phyloP scores from a whole-genome alignment of 768 basidiomycete species.

The Mycena indigotica region DNA sequence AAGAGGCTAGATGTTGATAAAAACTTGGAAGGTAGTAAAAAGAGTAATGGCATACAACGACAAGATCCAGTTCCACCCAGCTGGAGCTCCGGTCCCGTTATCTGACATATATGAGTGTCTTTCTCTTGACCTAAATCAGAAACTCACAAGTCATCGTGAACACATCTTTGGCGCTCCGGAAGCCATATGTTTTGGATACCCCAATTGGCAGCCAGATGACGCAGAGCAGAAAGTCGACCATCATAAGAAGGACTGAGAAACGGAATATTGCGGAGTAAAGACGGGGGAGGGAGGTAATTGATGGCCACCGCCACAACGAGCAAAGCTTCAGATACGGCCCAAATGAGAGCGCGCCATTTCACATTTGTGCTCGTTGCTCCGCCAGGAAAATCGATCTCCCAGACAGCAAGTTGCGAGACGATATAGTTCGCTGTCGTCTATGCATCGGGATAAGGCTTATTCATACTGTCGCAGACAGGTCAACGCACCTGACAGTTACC shows the following conservation, averaged over 20 bases:
- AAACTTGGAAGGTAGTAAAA: conserved; percentile 1
- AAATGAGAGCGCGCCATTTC: conserved; percentile 85
- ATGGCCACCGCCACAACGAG: conserved; percentile 73
- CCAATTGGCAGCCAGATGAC: conserved; percentile 93
- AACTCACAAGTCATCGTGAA: conserved; percentile 77
- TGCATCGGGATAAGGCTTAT: neutral
- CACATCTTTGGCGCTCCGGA: conserved; percentile 80
- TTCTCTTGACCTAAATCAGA: neutral
- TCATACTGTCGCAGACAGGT: neutral
- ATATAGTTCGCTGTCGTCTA: conserved; percentile 90
- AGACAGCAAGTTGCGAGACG: conserved; percentile 80
- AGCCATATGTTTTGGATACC: conserved; percentile 86
- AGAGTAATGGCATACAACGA: conserved; percentile 61
- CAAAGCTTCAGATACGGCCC: conserved; percentile 77
- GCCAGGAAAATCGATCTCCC: conserved; percentile 81
- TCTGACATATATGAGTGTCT: conserved; percentile 43
- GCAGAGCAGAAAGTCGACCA: conserved; percentile 86
- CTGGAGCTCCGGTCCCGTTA: conserved; percentile 85
- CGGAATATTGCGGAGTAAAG: conserved; percentile 78
- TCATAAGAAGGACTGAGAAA: conserved; percentile 70
- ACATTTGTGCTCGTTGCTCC: conserved; percentile 69
- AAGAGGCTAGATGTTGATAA: conserved; percentile 57
- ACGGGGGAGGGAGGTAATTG: conserved; percentile 82
- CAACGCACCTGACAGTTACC: conserved; percentile 75
- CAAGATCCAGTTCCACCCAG: conserved; percentile 90